phyloP scores from a whole-genome alignment of 805 yeast species.

The Ogataea nitratoaversa region DNA sequence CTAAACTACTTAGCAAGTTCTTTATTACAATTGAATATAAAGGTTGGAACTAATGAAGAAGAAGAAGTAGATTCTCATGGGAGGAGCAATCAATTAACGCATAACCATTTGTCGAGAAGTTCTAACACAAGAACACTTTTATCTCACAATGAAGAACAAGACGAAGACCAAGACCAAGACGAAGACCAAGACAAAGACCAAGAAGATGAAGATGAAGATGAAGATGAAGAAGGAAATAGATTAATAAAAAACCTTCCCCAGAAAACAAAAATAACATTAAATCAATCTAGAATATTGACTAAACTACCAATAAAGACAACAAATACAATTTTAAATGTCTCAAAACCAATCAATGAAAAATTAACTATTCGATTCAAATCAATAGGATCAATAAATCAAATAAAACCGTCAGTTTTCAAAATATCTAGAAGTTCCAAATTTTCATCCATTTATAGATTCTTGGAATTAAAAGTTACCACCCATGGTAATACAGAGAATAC shows the following conservation, averaged over 20 bases:
- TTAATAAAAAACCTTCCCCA: constrained; percentile 17
- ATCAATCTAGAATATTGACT: constrained; percentile 25
- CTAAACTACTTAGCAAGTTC: constrained; percentile 12
- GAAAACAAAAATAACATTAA: constrained; percentile 27
- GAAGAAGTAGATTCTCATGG: not conserved
- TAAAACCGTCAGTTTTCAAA: constrained; percentile 47
- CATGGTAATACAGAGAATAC: not conserved
- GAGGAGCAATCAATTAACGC: no score
- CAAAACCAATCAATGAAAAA: constrained; percentile 23
- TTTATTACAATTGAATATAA: constrained; percentile 16
- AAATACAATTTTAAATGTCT: constrained; percentile 17
- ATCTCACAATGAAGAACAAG: not conserved
- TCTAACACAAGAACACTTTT: no score
- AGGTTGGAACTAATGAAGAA: constrained; percentile 11
- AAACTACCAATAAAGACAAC: constrained; percentile 23
- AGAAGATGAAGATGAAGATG: constrained; percentile 3
- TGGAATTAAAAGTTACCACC: constrained; percentile 34
- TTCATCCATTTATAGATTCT: constrained; percentile 41
- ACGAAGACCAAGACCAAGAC: constrained; percentile 1
- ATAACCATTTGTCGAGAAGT: no score
- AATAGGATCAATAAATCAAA: constrained; percentile 50
- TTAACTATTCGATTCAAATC: constrained; percentile 54
- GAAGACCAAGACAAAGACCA: constrained; percentile 5
- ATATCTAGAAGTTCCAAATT: constrained; percentile 45
- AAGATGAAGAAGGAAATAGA: constrained; percentile 7